Evolutionary conservation across 2,329 filamentous ascomycete genomes (phyloP), one percentile per base, ranked within the genome.

Genomic region (Trichoderma atroviride): DNA sequence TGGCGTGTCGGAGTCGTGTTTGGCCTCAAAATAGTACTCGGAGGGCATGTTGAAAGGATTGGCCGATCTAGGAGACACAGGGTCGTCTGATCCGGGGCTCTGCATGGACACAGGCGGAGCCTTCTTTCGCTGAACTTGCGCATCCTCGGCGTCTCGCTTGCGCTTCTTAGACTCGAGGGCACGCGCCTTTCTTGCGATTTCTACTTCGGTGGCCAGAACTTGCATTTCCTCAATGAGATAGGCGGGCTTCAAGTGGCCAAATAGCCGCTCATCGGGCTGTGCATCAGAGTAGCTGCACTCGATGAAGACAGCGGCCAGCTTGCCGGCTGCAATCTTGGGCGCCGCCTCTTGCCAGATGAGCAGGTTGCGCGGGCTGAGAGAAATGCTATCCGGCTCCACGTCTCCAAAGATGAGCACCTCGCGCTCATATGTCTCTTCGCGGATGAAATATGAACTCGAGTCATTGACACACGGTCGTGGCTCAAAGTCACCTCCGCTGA

Each of bases 381-480:
- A 96, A 31, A 98, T 81, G 10, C 89, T 91, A 79, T 99, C 96
- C 0, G 96, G 94, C 77, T 99, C 96, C 47, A 98, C 92, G 73
- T 99, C 96, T 22, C 96, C 96, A 77, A 97, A 98, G 60, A 99
- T 92, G 70, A 99, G 87, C 3, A 98, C 88, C 79, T 99, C 95
- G 37, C 87, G 86, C 1, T 88, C 87, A 0, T 89, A 91, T 0
- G 82, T 78, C 40, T 90, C 83, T 70, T 96, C 92, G 47, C 93
- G 91, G 72, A 99, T 92, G 79, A 99, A 98, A 80, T 94, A 98
- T 0, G 93, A 95, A 22, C 94, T 96, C 72, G 93, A 97, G 78
- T 97, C 93, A 70, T 93, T 91, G 1, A 94, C 91, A 74, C 91
- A 94, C 40, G 86, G 82, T 68, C 89, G 86, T 62, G 78, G 79